Base-by-base conservation (phyloP, 129 eudicot species). In the Tagetes erecta region DNA sequence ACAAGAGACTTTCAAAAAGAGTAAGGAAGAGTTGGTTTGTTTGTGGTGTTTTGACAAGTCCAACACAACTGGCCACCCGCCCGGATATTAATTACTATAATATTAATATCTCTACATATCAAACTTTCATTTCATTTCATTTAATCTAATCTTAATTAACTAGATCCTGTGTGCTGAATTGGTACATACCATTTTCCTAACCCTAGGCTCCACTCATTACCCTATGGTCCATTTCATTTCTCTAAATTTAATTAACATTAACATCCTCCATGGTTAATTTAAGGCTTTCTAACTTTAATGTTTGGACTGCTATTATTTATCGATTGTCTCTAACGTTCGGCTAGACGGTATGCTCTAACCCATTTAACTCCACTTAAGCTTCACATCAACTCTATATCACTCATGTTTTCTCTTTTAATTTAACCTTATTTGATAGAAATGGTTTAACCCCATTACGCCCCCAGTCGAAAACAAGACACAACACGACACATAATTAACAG, bases 1-100 rank as follows among this genome's bases (percentile, higher is more conserved):
- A 84, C 89, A 86, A 85, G 72, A 67, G 78, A 80, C 91, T 89
- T 89, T 86, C 82, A 34, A 75, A 74, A 66, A 40, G 64, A 79
- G 77, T 65, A 58, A 68, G 47, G 65, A 78, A 67, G 73, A 64
- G 57, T 42, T 67, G 55, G 87, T 64, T 74, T 74, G 52, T 80
- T 83, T 82, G 36, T 60, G 88, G 82, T 66, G 67, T 67, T 74
- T 81, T 85, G 84, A 84, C 64, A 80, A 67, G 72, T 72, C 84
- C 79, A 81, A 80, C 74, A 82, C 83, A 81, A 62, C 85, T 82
- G 72, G 49, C 27, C 27, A 20, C 27, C 27, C 27, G 27, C 27
- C 27, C 27, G 27, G 27, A 20, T 20, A 20, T 20, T 20, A 20
- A 20, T 20, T 20, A 20, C 27, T 20, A 20, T 20, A 20, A 39